Conservation (phyloP, 2,329 filamentous ascomycete species). For the Exophiala xenobiotica region DNA sequence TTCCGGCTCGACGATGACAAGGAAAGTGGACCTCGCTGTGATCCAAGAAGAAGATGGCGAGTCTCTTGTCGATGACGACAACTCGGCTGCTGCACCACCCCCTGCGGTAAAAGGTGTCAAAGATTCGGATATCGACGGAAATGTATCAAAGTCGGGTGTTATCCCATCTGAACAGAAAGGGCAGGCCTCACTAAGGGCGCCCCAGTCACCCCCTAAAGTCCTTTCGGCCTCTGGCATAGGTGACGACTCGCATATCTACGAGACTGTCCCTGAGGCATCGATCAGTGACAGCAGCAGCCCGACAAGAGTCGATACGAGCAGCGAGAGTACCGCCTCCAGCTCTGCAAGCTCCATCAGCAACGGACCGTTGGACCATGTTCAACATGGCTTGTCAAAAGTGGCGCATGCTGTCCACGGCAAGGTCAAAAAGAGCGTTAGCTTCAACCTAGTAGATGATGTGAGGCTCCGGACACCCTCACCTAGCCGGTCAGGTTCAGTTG, state of each 20-base stretch:
- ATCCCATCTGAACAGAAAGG: too few species aligned
- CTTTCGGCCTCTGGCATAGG: conserved; percentile 7
- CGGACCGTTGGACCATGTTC: neutral
- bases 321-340: neutral
- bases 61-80: neutral
- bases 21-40: neutral
- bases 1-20: neutral
- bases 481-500: neutral
- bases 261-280: neutral
- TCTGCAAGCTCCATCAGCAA: neutral
- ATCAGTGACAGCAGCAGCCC: neutral
- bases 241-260: conserved; percentile 1
- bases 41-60: neutral
- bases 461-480: conserved; percentile 14
- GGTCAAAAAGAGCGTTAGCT: conserved; percentile 15
- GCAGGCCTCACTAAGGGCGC: too few species aligned
- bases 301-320: neutral
- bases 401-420: conserved; percentile 8
- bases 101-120: neutral
- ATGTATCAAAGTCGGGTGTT: neutral
- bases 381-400: conserved; percentile 1
- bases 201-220: too few species aligned
- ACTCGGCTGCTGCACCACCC: neutral
- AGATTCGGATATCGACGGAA: neutral
- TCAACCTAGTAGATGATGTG: conserved; percentile 11